phyloP scores from a whole-genome alignment of 768 basidiomycete genomes.

The Podaxis mareebaensis region DNA sequence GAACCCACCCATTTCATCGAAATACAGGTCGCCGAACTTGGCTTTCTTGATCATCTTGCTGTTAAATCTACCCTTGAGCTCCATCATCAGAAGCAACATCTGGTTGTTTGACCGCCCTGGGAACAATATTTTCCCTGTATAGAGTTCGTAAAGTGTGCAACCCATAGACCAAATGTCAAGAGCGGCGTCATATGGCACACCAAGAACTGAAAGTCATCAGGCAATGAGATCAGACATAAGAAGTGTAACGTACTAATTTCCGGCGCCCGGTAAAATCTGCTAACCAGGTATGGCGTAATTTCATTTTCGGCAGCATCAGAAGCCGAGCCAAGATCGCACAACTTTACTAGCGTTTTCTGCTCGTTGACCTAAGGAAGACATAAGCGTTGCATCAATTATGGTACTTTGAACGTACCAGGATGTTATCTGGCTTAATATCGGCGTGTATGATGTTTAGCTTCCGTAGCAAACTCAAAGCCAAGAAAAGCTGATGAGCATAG shows the following conservation, averaged over 20 bases:
- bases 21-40: conserved; percentile 89
- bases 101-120: conserved; percentile 97
- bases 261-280: conserved; percentile 96
- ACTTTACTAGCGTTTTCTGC: conserved; percentile 87
- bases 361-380: conserved; percentile 75
- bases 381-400: neutral
- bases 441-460: conserved; percentile 97
- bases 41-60: conserved; percentile 93
- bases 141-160: conserved; percentile 94
- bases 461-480: conserved; percentile 78
- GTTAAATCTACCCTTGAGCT: conserved; percentile 92
- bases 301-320: conserved; percentile 94
- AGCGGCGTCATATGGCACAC: conserved; percentile 90
- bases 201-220: conserved; percentile 65
- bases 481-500: conserved; percentile 96
- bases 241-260: conserved; percentile 77
- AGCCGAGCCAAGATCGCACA: conserved; percentile 97
- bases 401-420: conserved; percentile 62
- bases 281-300: conserved; percentile 97
- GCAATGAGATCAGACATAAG: conserved; percentile 4
- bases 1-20: conserved; percentile 91
- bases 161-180: conserved; percentile 97
- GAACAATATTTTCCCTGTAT: conserved; percentile 96
- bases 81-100: conserved; percentile 98
- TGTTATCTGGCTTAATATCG: conserved; percentile 98